Evolutionary conservation across 2,329 filamentous ascomycete genomes (phyloP).

Genomic region (Trichoderma atroviride): DNA sequence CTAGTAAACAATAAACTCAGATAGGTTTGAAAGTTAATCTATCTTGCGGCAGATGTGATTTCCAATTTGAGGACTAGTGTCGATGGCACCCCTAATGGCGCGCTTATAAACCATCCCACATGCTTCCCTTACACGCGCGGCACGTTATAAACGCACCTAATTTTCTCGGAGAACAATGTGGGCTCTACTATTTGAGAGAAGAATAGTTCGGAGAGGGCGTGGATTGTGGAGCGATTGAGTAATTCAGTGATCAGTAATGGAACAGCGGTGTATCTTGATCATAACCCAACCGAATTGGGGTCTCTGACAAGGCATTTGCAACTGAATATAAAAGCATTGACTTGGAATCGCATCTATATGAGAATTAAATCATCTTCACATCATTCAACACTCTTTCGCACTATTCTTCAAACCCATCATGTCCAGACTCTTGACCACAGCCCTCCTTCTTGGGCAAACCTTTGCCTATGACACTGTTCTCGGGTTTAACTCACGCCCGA

Average conservation of each 20-base stretch:
- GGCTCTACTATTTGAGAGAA: neutral
- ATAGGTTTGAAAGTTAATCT: neutral
- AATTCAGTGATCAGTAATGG: neutral
- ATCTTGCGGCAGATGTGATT: neutral
- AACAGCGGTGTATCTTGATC: neutral
- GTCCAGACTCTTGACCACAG: neutral
- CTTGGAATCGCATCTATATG: neutral
- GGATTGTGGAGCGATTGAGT: neutral
- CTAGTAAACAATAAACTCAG: neutral
- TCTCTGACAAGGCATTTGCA: neutral
- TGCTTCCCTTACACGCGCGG: neutral
- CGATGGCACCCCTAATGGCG: neutral
- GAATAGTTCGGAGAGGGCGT: neutral
- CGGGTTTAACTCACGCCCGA: conserved; percentile 29
- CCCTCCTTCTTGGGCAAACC: conserved; percentile 25
- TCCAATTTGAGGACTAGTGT: neutral
- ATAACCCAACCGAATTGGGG: too few species aligned
- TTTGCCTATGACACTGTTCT: conserved; percentile 34
- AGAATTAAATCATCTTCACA: neutral
- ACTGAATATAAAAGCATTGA: neutral
- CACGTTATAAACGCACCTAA: neutral
- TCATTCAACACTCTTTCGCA: neutral
- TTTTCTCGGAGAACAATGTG: neutral
- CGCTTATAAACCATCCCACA: conserved; percentile 12
- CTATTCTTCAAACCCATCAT: neutral